Percentiles rank a stretch among this genome's conserved stretches.
These are phyloP conservation scores for Boletus calvinii DNA, from an alignment of 1,284 basidiomycete genomes.

Conservation along the genomic window DNA sequence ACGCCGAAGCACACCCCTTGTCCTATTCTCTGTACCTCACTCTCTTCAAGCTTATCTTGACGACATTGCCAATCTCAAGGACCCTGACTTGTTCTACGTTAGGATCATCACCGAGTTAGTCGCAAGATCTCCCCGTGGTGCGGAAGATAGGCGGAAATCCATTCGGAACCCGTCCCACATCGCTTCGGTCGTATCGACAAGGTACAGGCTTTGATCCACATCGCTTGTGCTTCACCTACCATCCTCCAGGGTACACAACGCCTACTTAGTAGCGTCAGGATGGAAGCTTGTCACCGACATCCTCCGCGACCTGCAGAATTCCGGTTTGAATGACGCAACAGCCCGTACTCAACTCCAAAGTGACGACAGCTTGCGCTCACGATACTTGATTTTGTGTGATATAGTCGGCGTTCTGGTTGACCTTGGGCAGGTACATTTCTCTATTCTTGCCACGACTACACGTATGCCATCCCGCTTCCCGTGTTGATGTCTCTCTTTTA, in stretches of 20 bases:
- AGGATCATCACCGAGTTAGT: constrained; percentile 54
- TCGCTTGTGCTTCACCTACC: constrained; percentile 1
- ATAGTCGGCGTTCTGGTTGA: constrained; percentile 57
- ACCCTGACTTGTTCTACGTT: constrained; percentile 56
- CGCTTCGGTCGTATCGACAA: constrained; percentile 56
- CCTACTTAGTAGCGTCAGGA: constrained; percentile 71
- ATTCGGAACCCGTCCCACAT: constrained; percentile 47
- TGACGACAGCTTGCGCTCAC: constrained; percentile 48
- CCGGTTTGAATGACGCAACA: constrained; percentile 52
- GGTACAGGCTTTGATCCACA: constrained; percentile 39
- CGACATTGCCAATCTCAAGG: constrained; percentile 61
- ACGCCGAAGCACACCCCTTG: constrained; percentile 19
- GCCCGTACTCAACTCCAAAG: constrained; percentile 51
- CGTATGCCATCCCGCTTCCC: constrained; percentile 42
- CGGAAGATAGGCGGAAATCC: constrained; percentile 36
- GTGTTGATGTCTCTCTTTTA: constrained; percentile 11
- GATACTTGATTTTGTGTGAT: constrained; percentile 64
- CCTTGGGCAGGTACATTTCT: constrained; percentile 59
- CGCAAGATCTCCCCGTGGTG: constrained; percentile 41
- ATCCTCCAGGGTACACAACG: constrained; percentile 65
- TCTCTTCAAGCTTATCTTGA: constrained; percentile 55
- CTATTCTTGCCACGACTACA: constrained; percentile 61
- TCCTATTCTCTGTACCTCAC: constrained; percentile 9
- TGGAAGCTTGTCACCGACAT: constrained; percentile 66
- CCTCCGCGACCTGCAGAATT: constrained; percentile 50